Conservation (phyloP, 2,329 filamentous ascomycete genomes). For the Karstenula rhodostoma region DNA sequence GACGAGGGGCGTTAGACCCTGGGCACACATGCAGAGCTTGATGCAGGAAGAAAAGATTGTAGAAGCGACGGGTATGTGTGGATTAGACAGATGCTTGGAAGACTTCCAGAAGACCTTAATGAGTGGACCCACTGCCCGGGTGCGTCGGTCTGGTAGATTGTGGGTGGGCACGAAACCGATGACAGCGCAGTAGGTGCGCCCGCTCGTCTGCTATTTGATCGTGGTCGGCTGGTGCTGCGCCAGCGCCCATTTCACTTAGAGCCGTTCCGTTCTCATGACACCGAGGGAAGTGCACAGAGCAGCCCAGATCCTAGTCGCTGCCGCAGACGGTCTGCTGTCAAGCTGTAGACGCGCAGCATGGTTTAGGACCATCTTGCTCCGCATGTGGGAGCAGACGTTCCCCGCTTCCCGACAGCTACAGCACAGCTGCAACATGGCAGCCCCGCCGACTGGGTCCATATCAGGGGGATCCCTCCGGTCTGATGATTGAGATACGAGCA, state of each 20-base stretch:
- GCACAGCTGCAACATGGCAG: background rate
- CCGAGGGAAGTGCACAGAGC: conserved; percentile 6
- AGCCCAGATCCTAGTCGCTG: conserved; percentile 18
- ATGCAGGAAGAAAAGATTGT: background rate
- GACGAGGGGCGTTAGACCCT: conserved; percentile 18
- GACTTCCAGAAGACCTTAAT: conserved; percentile 20
- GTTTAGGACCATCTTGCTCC: no score
- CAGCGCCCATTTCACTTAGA: conserved; percentile 8
- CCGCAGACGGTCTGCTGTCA: conserved; percentile 20
- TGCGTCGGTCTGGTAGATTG: conserved; percentile 17
- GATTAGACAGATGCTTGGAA: conserved; percentile 7
- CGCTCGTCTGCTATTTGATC: conserved; percentile 4
- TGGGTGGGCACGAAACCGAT: conserved; percentile 14
- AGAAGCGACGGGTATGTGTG: conserved; percentile 12
- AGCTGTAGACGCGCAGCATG: conserved; percentile 9
- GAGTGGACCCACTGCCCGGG: conserved; percentile 20
- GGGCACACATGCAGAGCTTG: conserved; percentile 2
- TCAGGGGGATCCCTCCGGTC: background rate
- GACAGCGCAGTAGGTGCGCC: conserved; percentile 17
- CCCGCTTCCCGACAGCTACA: background rate
- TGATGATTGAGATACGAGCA: background rate
- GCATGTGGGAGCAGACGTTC: conserved; percentile 1
- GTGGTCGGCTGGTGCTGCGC: conserved; percentile 6
- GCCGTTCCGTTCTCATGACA: conserved; percentile 11
- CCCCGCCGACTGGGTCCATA: background rate